A percentile compares a stretch with the other conserved stretches of the same genome.
Conservation (phyloP, 495 filamentous ascomycete genomes). For the Trichoderma gamsii region DNA sequence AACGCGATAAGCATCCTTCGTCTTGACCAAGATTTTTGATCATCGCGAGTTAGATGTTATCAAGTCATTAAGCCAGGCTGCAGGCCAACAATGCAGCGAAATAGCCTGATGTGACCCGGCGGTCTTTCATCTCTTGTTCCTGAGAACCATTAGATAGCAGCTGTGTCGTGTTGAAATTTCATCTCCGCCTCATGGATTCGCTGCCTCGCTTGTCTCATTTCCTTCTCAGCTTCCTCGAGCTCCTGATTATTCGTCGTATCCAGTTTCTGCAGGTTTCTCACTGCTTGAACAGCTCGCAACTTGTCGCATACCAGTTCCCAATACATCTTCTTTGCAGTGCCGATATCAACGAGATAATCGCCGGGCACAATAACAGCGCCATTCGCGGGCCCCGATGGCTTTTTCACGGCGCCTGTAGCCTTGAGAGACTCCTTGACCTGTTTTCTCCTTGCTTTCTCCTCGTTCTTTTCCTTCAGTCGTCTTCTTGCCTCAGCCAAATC, state of each 20-base stretch:
- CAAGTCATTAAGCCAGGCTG: not conserved
- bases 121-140: no score
- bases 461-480: slow-evolving; percentile 28
- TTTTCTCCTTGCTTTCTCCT: slow-evolving; percentile 31
- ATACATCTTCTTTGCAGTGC: slow-evolving; percentile 12
- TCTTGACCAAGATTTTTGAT: slow-evolving; percentile 37
- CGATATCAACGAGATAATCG: slow-evolving; percentile 9
- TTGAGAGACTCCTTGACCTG: slow-evolving; percentile 24
- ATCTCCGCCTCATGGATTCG: slow-evolving; percentile 13
- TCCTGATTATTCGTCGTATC: not conserved
- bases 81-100: not conserved
- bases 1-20: slow-evolving; percentile 64
- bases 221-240: not conserved
- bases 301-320: slow-evolving; percentile 16
- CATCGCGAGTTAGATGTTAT: not conserved
- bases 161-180: slow-evolving; percentile 11
- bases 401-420: not conserved
- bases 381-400: slow-evolving; percentile 14
- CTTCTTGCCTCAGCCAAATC: slow-evolving; percentile 38
- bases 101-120: not conserved
- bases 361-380: slow-evolving; percentile 26
- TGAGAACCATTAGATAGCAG: slow-evolving; percentile 2
- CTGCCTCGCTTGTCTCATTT: slow-evolving; percentile 1
- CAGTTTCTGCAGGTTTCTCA: slow-evolving; percentile 1
- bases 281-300: slow-evolving; percentile 13